A percentile compares a stretch with the other conserved stretches of the same genome.
Conservation (phyloP, 352 stramenopile species). For the Globisporangium spinosum region DNA sequence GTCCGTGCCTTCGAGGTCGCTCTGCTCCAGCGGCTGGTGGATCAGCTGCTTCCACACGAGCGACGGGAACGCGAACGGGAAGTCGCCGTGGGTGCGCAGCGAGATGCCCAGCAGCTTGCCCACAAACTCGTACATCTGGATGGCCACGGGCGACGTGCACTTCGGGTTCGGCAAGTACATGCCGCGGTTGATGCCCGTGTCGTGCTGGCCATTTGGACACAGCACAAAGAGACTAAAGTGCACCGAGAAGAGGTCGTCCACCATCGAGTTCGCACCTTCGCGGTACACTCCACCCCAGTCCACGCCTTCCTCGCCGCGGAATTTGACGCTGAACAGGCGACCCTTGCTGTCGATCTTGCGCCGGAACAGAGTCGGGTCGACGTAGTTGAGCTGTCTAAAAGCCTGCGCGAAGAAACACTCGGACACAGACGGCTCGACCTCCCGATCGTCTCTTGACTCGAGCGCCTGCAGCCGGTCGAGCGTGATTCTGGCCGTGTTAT, state of each 20-base stretch:
- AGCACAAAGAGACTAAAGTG: slow-evolving; percentile 85
- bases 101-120: slow-evolving; percentile 93
- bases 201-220: slow-evolving; percentile 84
- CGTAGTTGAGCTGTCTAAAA: slow-evolving; percentile 87
- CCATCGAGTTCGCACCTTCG: slow-evolving; percentile 86
- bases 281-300: slow-evolving; percentile 89
- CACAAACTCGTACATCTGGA: slow-evolving; percentile 93
- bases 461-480: slow-evolving; percentile 82
- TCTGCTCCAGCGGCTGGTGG: slow-evolving; percentile 61
- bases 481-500: slow-evolving; percentile 79
- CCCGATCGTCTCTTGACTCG: slow-evolving; percentile 83
- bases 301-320: slow-evolving; percentile 85
- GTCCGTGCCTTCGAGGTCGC: slow-evolving; percentile 89
- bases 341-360: slow-evolving; percentile 89
- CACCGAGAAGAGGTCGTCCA: slow-evolving; percentile 84
- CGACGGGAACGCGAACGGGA: slow-evolving; percentile 90
- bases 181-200: slow-evolving; percentile 79
- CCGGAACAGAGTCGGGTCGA: slow-evolving; percentile 82
- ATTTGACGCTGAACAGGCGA: slow-evolving; percentile 87
- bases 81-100: slow-evolving; percentile 90
- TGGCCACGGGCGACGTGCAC: slow-evolving; percentile 82
- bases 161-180: slow-evolving; percentile 90
- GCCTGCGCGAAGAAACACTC: slow-evolving; percentile 94
- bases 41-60: slow-evolving; percentile 94
- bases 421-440: slow-evolving; percentile 83